Evolutionary conservation across 2,329 filamentous ascomycete species (phyloP).

Genomic region (Penicillium griseofulvum): DNA sequence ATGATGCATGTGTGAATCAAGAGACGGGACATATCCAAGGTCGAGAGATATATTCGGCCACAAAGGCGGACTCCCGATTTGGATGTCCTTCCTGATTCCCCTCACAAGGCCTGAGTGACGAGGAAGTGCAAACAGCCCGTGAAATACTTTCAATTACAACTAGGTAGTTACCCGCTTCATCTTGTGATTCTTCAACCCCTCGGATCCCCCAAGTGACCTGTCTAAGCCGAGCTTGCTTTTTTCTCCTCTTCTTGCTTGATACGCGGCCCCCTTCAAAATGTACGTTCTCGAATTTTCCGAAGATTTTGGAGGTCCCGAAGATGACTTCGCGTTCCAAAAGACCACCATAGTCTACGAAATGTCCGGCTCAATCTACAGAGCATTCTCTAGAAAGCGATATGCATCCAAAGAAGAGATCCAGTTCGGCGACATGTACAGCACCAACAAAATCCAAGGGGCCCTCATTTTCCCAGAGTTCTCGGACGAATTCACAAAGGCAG

Average conservation of each 20-base stretch:
- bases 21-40: not conserved
- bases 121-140: not conserved
- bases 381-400: conserved; percentile 2
- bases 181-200: not conserved
- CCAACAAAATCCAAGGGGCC: conserved; percentile 1
- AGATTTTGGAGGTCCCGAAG: not conserved
- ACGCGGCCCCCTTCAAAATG: not conserved
- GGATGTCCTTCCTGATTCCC: not conserved
- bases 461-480: conserved; percentile 2
- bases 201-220: too few species aligned
- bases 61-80: not conserved
- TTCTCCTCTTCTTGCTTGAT: not conserved
- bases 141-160: not conserved
- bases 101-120: not conserved
- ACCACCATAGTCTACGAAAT: conserved; percentile 4
- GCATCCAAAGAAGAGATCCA: not conserved
- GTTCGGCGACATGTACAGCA: not conserved
- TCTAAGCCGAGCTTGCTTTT: not conserved
- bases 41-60: not conserved
- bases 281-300: conserved; percentile 4
- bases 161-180: not conserved
- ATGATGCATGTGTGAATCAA: not conserved
- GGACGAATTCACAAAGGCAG: conserved; percentile 2
- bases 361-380: conserved; percentile 1
- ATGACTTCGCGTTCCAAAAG: not conserved